phyloP scores from a whole-genome alignment of 768 basidiomycete genomes.

The Trametes cinnabarina region DNA sequence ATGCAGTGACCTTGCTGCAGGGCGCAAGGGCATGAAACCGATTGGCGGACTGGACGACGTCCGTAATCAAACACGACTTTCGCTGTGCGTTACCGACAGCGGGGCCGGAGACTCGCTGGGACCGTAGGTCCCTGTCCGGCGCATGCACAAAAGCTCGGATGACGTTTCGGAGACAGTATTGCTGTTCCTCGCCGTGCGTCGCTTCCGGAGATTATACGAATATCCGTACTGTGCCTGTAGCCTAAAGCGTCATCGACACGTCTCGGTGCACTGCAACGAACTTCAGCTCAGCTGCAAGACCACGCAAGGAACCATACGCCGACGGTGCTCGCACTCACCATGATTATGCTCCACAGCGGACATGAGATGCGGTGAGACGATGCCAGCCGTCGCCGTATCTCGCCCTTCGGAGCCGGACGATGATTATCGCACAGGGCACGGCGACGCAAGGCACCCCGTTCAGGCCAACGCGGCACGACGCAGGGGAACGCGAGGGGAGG shows the following conservation, averaged over 20 bases:
- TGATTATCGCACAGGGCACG: background rate
- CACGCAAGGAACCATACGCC: background rate
- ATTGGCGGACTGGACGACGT: background rate
- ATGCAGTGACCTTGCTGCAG: background rate
- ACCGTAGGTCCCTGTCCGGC: background rate
- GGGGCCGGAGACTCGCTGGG: background rate
- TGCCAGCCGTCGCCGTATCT: background rate
- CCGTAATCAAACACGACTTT: background rate
- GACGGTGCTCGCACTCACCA: background rate
- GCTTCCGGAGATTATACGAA: background rate
- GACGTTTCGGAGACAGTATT: conserved; percentile 3
- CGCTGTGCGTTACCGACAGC: too few species aligned
- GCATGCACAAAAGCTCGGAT: too few species aligned
- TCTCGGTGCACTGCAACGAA: background rate
- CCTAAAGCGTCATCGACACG: background rate
- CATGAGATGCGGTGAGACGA: conserved; percentile 1
- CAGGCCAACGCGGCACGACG: background rate
- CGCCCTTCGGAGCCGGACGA: conserved; percentile 1
- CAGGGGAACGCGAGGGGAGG: background rate
- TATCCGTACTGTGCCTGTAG: background rate
- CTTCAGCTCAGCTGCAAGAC: background rate
- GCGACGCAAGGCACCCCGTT: background rate
- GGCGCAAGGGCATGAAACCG: background rate
- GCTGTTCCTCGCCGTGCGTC: background rate
- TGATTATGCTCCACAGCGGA: conserved; percentile 2